phyloP scores from a whole-genome alignment of 495 filamentous ascomycete genomes.

The Podospora anserina region DNA sequence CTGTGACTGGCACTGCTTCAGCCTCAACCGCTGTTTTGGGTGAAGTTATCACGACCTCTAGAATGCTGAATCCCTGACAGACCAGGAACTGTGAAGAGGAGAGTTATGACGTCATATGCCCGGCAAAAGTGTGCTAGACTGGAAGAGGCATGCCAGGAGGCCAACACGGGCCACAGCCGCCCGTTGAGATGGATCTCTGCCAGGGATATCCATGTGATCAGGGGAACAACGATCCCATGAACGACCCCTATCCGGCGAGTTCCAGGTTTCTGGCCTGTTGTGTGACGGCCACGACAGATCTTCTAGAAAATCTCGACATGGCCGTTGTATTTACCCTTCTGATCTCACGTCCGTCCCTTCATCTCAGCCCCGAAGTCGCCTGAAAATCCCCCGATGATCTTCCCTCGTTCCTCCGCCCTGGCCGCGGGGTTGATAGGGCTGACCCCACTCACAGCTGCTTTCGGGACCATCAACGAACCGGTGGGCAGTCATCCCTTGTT shows the following conservation, averaged over 20 bases:
- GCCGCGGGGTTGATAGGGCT: background rate
- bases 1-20: no score
- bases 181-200: background rate
- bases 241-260: background rate
- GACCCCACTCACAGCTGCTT: constrained; percentile 7
- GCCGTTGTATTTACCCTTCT: background rate
- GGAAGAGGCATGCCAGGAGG: background rate
- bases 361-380: background rate
- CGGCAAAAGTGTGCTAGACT: background rate
- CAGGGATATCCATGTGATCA: background rate
- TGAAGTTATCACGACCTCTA: background rate
- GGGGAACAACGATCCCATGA: background rate
- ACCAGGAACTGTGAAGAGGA: background rate
- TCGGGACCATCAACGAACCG: constrained; percentile 32
- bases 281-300: background rate
- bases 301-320: background rate
- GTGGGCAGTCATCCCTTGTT: background rate
- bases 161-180: background rate
- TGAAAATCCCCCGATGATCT: background rate
- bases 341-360: background rate
- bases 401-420: background rate
- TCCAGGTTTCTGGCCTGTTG: background rate
- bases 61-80: background rate
- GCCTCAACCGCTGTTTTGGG: background rate
- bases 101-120: background rate